Evolutionary conservation across 2,329 filamentous ascomycete species (phyloP).

Genomic region (Talaromyces sp.): DNA sequence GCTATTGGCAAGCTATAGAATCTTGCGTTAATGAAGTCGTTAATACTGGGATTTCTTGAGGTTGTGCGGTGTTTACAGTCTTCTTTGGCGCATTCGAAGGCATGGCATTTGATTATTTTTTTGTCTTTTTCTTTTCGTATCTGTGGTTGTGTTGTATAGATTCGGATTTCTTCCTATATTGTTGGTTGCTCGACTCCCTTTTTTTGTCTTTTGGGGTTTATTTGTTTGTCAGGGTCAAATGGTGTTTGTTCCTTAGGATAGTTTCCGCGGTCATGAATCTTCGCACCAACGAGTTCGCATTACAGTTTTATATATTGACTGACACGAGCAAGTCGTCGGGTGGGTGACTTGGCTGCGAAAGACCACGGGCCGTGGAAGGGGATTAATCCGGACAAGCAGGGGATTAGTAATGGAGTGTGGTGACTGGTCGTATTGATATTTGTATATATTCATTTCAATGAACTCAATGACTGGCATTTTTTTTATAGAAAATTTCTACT

Average conservation of each 20-base stretch:
- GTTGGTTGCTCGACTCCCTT: neutral
- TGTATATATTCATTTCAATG: neutral
- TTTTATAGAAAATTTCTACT: neutral
- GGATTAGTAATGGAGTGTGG: neutral
- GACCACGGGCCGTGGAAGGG: neutral
- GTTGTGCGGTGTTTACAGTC: neutral
- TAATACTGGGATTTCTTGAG: neutral
- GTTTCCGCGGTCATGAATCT: neutral
- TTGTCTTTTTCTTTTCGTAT: conserved; percentile 16
- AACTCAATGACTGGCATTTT: neutral
- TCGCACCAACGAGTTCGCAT: too few relatives aligned
- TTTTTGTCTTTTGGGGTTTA: neutral
- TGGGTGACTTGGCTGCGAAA: neutral
- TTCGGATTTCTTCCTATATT: conserved; percentile 3
- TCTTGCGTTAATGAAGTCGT: neutral
- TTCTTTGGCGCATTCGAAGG: conserved; percentile 33
- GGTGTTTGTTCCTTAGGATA: too few relatives aligned
- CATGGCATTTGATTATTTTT: conserved; percentile 15
- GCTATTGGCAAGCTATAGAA: neutral
- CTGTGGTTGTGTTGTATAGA: conserved; percentile 23
- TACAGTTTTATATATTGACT: too few relatives aligned
- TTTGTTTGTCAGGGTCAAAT: neutral
- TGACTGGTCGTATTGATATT: neutral
- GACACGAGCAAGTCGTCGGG: too few relatives aligned
- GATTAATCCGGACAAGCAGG: neutral